phyloP scores from a whole-genome alignment of 768 basidiomycete genomes.

The Hortiboletus flavorubellus region DNA sequence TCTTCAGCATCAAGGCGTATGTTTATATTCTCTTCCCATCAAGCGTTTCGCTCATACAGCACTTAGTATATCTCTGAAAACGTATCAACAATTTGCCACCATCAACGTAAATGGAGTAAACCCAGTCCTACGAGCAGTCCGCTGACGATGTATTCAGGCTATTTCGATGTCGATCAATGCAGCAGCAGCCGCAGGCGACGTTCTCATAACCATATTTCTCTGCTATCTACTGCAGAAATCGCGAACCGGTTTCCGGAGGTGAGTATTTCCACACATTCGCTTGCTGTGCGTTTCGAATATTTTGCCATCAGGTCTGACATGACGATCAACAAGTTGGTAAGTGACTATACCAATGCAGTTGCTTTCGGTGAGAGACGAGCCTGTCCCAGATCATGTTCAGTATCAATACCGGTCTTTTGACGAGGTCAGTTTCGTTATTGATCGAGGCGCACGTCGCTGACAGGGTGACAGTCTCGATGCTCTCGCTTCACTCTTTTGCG shows the following conservation, averaged over 20 bases:
- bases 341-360: neutral
- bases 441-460: slow-evolving; percentile 2
- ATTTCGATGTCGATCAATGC: slow-evolving; percentile 34
- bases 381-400: slow-evolving; percentile 45
- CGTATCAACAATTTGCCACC: neutral
- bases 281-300: neutral
- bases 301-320: slow-evolving; percentile 37
- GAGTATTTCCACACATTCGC: neutral
- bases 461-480: slow-evolving; percentile 42
- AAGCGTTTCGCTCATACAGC: slow-evolving; percentile 11
- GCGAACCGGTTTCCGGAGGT: slow-evolving; percentile 50
- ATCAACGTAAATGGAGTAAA: neutral
- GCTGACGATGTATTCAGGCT: neutral
- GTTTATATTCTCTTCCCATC: neutral
- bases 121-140: too few species aligned
- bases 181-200: slow-evolving; percentile 44
- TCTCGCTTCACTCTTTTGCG: slow-evolving; percentile 51
- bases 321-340: slow-evolving; percentile 45
- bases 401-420: slow-evolving; percentile 39
- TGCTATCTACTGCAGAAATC: slow-evolving; percentile 44
- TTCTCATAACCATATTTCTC: slow-evolving; percentile 46
- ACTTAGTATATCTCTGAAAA: slow-evolving; percentile 33
- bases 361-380: neutral
- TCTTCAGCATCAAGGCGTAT: neutral
- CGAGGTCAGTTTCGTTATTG: slow-evolving; percentile 22